Evolutionary conservation across 768 basidiomycete genomes (phyloP).

Genomic region (Serendipita indica): DNA sequence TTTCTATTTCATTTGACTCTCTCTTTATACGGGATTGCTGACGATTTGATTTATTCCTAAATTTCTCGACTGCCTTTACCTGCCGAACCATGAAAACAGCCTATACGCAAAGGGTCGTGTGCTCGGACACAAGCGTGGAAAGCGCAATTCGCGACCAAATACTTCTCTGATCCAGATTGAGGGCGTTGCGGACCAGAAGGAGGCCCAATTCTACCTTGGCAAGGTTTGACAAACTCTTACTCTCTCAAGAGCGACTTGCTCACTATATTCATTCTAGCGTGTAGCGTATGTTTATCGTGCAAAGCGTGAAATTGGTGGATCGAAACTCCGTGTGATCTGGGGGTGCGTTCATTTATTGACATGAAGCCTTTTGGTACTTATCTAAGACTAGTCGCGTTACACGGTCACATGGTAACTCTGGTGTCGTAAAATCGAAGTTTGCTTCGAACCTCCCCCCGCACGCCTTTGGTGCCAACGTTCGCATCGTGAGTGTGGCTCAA

Average conservation of each 20-base stretch:
- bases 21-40: not conserved
- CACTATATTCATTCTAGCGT: conserved; percentile 37
- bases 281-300: conserved; percentile 98
- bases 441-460: conserved; percentile 86
- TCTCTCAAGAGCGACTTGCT: not conserved
- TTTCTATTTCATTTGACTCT: not conserved
- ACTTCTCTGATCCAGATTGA: conserved; percentile 95
- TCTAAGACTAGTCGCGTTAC: conserved; percentile 67
- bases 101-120: conserved; percentile 94
- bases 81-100: conserved; percentile 30
- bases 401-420: conserved; percentile 84
- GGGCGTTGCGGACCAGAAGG: conserved; percentile 84
- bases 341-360: conserved; percentile 40
- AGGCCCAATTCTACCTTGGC: conserved; percentile 95
- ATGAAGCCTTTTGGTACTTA: conserved; percentile 3
- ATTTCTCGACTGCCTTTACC: not conserved
- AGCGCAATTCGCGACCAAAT: conserved; percentile 91
- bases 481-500: conserved; percentile 56
- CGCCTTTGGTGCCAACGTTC: conserved; percentile 83
- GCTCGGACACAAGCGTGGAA: conserved; percentile 95
- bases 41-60: not conserved
- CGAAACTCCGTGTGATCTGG: conserved; percentile 97
- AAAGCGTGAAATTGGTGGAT: conserved; percentile 84
- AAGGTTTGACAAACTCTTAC: conserved; percentile 46
- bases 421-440: conserved; percentile 97